Evolutionary conservation across 2,329 filamentous ascomycete species (phyloP).

Genomic region (Verticillium albo-atrum): DNA sequence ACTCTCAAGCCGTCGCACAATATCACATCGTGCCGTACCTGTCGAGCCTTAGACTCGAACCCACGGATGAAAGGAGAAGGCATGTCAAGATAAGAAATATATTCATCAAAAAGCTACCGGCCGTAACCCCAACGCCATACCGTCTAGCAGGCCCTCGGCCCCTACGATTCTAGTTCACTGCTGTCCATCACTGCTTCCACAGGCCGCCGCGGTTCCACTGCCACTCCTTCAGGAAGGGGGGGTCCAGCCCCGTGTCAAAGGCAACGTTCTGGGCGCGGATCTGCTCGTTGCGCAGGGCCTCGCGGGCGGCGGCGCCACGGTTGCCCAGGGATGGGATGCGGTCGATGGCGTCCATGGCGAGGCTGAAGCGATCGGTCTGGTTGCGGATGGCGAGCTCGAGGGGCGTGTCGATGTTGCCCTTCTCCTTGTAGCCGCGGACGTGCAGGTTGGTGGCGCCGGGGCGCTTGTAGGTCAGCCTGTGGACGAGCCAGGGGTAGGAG

Average conservation of each 20-base stretch:
- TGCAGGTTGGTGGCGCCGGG: conserved; percentile 62
- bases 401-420: conserved; percentile 80
- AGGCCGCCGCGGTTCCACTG: conserved; percentile 40
- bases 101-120: not conserved
- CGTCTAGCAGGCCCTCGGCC: too few relatives aligned
- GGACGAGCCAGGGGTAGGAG: conserved; percentile 76
- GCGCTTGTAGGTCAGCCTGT: conserved; percentile 71
- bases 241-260: conserved; percentile 68
- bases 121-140: not conserved
- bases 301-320: conserved; percentile 55
- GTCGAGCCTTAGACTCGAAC: too few relatives aligned
- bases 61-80: too few relatives aligned
- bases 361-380: conserved; percentile 69
- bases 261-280: conserved; percentile 60
- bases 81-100: not conserved
- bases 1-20: too few relatives aligned
- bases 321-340: conserved; percentile 59
- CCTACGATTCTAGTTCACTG: too few relatives aligned
- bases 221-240: conserved; percentile 61
- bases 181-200: not conserved
- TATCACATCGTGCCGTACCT: too few relatives aligned
- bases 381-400: conserved; percentile 76
- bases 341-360: conserved; percentile 75
- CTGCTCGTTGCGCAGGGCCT: conserved; percentile 61
- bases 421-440: conserved; percentile 76